Evolutionary conservation across 2,329 filamentous ascomycete genomes (phyloP), one percentile per base, ranked within the genome.

Genomic region (Pseudofabraea citricarpa): DNA sequence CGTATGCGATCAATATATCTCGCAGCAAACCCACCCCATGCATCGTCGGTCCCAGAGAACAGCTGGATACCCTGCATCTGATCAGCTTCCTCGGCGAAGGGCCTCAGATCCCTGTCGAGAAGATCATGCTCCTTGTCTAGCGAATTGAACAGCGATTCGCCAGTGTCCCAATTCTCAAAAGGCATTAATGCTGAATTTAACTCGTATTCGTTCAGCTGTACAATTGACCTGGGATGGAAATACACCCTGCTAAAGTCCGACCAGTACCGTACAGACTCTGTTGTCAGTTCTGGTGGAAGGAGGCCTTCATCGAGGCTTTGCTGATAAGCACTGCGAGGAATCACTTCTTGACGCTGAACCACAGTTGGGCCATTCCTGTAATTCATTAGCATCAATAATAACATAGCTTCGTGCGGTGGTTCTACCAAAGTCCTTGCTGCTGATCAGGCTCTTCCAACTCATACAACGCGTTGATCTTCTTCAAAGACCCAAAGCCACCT

Each of bases 211-310:
- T 86, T 86, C 12, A 97, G 72, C 60, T 95, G 90, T 8, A 95
- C 74, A 42, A 95, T 79, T 10, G 90, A 95, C 43, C 79, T 81
- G 7, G 93, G 93, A 61, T 97, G 90, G 61, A 87, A 96, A 65
- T 82, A 98, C n/a, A 93, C 78, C 20, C 89, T 81, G 54, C 88
- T 94, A 65, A 90, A 97, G 64, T 98, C 93, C 23, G 90, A 95
- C 91, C 93, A 98, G 68, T 93, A 97, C 42, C 89, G 80, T n/a
- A 97, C 86, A 9, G 79, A 77, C 6, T 81, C 77, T 1, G 81
- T 73, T 1, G 75, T 84, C 16, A 95, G 73, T 41, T 72, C 68
- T 0, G 85, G 77, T 5, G 83, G 73, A 3, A 77, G 64, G 5
- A 76, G 61, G 18, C 89, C 90, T 22, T 79, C 67, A 54, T 96